A percentile compares a stretch with the other conserved stretches of the same genome.
Evolutionary conservation across 495 filamentous ascomycete genomes (phyloP).

Genomic region (Talaromyces wortmannii): DNA sequence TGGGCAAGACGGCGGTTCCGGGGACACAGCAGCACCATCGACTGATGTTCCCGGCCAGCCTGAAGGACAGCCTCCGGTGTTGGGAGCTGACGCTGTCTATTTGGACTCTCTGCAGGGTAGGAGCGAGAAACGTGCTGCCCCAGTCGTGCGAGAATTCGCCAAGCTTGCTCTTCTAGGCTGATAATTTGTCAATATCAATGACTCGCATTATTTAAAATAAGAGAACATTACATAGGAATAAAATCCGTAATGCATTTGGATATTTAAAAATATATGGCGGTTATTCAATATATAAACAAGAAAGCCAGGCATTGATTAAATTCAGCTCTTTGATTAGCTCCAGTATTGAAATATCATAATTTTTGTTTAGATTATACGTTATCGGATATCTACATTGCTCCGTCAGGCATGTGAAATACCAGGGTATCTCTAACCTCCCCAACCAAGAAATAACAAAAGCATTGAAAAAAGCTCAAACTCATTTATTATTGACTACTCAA

Average conservation of each 20-base stretch:
- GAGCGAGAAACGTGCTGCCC: conserved; percentile 22
- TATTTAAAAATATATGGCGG: too few relatives aligned
- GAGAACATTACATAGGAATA: too few relatives aligned
- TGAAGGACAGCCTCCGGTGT: conserved; percentile 19
- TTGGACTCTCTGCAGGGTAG: conserved; percentile 30
- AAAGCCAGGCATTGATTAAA: too few relatives aligned
- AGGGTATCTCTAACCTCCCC: neutral
- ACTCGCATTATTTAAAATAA: neutral
- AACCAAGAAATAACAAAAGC: neutral
- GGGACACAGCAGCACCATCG: conserved; percentile 5
- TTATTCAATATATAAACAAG: too few relatives aligned
- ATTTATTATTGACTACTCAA: conserved; percentile 9
- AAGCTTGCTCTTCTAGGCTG: conserved; percentile 51
- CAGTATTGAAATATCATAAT: too few relatives aligned
- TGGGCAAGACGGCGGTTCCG: too few relatives aligned
- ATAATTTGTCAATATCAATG: neutral
- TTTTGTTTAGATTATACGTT: neutral
- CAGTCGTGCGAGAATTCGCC: conserved; percentile 37
- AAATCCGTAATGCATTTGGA: too few relatives aligned
- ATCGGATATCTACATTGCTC: neutral
- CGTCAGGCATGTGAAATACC: neutral
- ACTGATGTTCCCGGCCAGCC: conserved; percentile 8
- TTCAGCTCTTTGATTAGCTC: too few relatives aligned
- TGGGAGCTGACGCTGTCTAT: conserved; percentile 27
- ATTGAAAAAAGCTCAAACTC: neutral